A percentile compares a stretch with the other conserved stretches of the same genome.
These are phyloP conservation scores for Rosa lucieae DNA, from an alignment of 306 rosid genomes.

Conservation along the genomic window DNA sequence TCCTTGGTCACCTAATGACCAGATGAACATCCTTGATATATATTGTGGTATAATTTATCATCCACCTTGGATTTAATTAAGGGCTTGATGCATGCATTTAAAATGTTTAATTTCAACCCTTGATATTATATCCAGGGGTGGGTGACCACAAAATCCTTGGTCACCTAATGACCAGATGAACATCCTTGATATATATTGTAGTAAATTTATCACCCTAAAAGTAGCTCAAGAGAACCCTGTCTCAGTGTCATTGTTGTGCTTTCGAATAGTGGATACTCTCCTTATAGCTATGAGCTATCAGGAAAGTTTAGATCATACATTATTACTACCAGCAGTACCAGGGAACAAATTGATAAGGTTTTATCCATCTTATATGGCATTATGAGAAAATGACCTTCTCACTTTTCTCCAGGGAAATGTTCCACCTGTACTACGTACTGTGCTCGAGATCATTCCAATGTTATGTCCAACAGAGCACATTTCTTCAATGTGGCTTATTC, in stretches of 20 bases:
- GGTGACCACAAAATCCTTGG: background rate
- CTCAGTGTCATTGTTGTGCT: background rate
- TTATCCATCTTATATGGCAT: background rate
- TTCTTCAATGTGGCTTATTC: conserved; percentile 89
- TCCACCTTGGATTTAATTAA: background rate
- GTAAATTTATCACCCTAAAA: background rate
- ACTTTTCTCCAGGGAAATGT: conserved; percentile 65
- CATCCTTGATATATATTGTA: background rate
- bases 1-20: background rate
- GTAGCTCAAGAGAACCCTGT: background rate
- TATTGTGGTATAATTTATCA: no score
- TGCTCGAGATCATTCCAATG: conserved; percentile 79
- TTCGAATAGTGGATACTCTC: conserved; percentile 1
- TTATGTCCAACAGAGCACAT: conserved; percentile 66
- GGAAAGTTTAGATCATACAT: background rate
- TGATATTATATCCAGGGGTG: background rate
- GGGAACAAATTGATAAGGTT: background rate
- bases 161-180: background rate
- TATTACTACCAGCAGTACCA: conserved; percentile 7
- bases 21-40: background rate
- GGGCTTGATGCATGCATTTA: background rate
- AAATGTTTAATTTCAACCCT: background rate
- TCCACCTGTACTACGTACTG: conserved; percentile 77
- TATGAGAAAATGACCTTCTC: conserved; percentile 8
- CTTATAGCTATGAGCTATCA: conserved; percentile 5